These are phyloP conservation scores for Populus hybrid DNA, from an alignment of 441 rosid species.

Conservation along the genomic window DNA sequence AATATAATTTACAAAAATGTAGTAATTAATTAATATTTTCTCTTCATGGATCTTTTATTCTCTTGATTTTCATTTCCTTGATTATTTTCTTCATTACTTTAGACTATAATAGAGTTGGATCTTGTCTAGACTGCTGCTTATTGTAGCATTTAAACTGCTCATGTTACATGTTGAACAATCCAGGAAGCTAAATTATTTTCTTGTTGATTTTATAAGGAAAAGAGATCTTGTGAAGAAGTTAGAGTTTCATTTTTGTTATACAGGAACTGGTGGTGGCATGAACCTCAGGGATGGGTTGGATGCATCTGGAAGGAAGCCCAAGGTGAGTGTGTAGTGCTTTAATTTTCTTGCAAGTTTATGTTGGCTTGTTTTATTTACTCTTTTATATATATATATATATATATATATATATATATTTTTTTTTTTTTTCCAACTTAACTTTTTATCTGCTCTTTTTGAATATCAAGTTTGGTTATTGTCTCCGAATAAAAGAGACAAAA, in stretches of 20 bases:
- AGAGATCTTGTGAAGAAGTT: background rate
- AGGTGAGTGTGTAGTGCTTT: conserved; percentile 27
- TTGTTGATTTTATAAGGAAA: background rate
- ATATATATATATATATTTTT: too few relatives aligned
- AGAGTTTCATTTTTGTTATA: conserved; percentile 1
- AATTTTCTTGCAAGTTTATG: background rate
- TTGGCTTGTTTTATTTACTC: background rate
- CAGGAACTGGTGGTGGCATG: conserved; percentile 81
- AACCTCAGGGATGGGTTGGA: conserved; percentile 63
- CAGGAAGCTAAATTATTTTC: background rate
- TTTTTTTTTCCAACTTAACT: too few relatives aligned
- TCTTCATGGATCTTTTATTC: background rate
- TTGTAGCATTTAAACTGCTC: too few relatives aligned
- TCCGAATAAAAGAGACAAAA: too few relatives aligned
- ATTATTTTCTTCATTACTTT: too few relatives aligned
- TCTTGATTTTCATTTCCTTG: too few relatives aligned
- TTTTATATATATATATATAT: too few relatives aligned
- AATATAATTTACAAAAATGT: background rate
- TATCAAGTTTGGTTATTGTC: too few relatives aligned
- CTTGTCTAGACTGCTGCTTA: too few relatives aligned
- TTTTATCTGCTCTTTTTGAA: too few relatives aligned
- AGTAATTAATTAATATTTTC: background rate
- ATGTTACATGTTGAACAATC: background rate
- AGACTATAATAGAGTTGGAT: too few relatives aligned
- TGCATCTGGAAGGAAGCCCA: conserved; percentile 84